These are phyloP conservation scores for Aspergillus unguis DNA, from an alignment of 2,329 filamentous ascomycete species.

Conservation along the genomic window DNA sequence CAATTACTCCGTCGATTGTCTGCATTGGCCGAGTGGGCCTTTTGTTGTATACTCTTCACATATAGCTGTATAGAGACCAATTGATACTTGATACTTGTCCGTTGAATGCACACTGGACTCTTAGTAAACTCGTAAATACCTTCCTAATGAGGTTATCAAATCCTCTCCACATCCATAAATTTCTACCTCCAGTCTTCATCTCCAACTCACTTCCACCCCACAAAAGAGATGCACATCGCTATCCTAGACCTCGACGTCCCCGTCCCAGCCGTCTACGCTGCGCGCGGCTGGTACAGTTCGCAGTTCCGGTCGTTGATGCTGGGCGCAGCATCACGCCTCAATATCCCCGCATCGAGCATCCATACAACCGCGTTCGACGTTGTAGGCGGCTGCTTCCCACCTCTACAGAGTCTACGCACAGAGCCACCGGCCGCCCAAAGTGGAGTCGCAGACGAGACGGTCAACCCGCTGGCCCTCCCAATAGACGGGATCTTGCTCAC, in stretches of 20 bases:
- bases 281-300: conserved; percentile 36
- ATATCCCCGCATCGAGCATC: conserved; percentile 17
- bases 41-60: too few relatives aligned
- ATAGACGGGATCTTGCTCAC: conserved; percentile 34
- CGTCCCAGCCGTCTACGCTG: conserved; percentile 29
- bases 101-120: background rate
- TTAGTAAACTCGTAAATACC: conserved; percentile 3
- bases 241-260: conserved; percentile 37
- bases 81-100: background rate
- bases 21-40: too few relatives aligned
- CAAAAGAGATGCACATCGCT: conserved; percentile 31
- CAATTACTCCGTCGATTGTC: too few relatives aligned
- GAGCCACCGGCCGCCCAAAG: background rate
- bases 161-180: conserved; percentile 3
- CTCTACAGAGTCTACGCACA: conserved; percentile 23
- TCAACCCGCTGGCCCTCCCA: conserved; percentile 10
- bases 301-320: conserved; percentile 34
- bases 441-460: background rate
- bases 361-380: conserved; percentile 34
- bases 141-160: conserved; percentile 10
- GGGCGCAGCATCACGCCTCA: conserved; percentile 28
- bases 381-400: conserved; percentile 28
- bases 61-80: too few relatives aligned
- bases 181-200: background rate
- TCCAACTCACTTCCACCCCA: background rate